phyloP scores from a whole-genome alignment of 306 rosid genomes.

The Begonia masoniana region DNA sequence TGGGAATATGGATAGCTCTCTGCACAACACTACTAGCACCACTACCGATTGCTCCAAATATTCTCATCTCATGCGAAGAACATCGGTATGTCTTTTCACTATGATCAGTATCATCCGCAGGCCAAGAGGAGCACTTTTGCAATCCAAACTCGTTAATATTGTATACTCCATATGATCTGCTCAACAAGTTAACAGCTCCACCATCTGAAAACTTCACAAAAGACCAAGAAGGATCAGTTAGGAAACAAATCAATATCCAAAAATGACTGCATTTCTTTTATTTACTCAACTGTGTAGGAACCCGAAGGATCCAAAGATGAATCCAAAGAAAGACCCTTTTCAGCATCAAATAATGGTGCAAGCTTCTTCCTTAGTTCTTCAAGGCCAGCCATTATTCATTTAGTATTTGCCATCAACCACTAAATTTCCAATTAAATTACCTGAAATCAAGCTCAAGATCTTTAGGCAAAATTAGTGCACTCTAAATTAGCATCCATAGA shows the following conservation, averaged over 20 bases:
- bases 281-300: conserved; percentile 59
- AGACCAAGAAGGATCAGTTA: conserved; percentile 4
- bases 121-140: conserved; percentile 66
- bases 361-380: conserved; percentile 86
- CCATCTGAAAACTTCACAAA: conserved; percentile 64
- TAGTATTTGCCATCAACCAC: too few relatives aligned
- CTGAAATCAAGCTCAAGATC: too few relatives aligned
- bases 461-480: too few relatives aligned
- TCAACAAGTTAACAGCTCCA: conserved; percentile 81
- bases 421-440: too few relatives aligned
- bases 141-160: conserved; percentile 85
- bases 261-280: background rate
- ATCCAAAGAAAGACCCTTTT: conserved; percentile 52
- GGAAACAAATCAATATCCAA: conserved; percentile 4
- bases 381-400: conserved; percentile 56
- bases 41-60: conserved; percentile 92
- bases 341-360: conserved; percentile 50
- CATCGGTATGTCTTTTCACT: conserved; percentile 64
- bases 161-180: conserved; percentile 83
- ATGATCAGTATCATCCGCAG: conserved; percentile 27
- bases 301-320: conserved; percentile 61
- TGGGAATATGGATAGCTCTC: conserved; percentile 89
- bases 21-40: conserved; percentile 97
- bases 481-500: too few relatives aligned
- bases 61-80: conserved; percentile 77